These are phyloP conservation scores for Pholiota microspora DNA, from an alignment of 768 basidiomycete genomes.

Conservation along the genomic window DNA sequence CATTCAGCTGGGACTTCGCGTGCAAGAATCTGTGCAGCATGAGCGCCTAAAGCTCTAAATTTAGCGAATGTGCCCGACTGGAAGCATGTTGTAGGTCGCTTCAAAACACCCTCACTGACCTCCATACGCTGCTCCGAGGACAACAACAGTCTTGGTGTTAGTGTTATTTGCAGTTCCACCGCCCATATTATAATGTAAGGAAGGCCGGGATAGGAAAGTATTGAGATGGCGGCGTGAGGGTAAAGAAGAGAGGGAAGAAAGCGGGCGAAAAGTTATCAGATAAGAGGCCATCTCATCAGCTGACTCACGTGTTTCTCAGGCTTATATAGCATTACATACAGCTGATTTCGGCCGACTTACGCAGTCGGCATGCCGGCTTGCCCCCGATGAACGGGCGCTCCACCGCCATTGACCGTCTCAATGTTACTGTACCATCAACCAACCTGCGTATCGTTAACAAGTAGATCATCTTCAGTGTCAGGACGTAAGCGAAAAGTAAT, in stretches of 20 bases:
- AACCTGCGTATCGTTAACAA: too few relatives aligned
- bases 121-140: conserved; percentile 57
- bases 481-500: too few relatives aligned
- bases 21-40: conserved; percentile 48
- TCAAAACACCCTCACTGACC: conserved; percentile 29
- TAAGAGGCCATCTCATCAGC: conserved; percentile 15
- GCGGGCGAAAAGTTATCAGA: conserved; percentile 21
- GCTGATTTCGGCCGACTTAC: too few relatives aligned
- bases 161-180: conserved; percentile 18
- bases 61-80: neutral
- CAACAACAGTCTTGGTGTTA: conserved; percentile 40
- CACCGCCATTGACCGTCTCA: too few relatives aligned
- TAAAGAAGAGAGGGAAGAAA: neutral
- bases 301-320: neutral
- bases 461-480: too few relatives aligned
- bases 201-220: neutral
- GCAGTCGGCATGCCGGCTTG: too few relatives aligned
- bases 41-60: conserved; percentile 34
- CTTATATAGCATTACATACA: too few relatives aligned
- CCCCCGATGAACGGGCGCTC: too few relatives aligned
- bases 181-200: conserved; percentile 16
- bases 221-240: neutral
- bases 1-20: conserved; percentile 47
- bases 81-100: neutral
- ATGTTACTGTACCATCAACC: too few relatives aligned